These are phyloP conservation scores for Sporobolomyces pararoseus DNA, from an alignment of 768 basidiomycete genomes.

Conservation along the genomic window DNA sequence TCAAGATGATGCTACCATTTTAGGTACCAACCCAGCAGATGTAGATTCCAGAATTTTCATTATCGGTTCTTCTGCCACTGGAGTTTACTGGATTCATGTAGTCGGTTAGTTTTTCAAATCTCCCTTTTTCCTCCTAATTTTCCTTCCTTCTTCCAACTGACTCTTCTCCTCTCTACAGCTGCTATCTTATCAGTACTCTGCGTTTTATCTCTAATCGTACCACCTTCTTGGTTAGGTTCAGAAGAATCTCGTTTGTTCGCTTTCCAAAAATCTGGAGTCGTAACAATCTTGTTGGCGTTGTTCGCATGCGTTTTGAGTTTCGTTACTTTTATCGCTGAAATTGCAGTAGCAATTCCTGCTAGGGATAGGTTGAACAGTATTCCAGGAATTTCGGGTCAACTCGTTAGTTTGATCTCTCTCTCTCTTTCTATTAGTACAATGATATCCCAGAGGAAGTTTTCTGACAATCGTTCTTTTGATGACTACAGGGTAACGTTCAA, in stretches of 20 bases:
- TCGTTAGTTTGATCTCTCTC: conserved; percentile 21
- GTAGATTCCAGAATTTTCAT: not conserved
- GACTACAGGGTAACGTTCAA: conserved; percentile 37
- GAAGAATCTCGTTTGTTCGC: conserved; percentile 25
- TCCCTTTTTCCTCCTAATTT: not conserved
- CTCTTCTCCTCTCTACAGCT: conserved; percentile 7
- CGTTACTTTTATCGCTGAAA: conserved; percentile 29
- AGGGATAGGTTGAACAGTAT: conserved; percentile 14
- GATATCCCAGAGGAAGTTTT: too few species aligned
- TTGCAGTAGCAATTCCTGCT: conserved; percentile 34
- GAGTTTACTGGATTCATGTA: conserved; percentile 35
- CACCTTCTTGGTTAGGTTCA: conserved; percentile 34
- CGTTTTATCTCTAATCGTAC: conserved; percentile 32
- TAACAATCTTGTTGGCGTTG: conserved; percentile 34
- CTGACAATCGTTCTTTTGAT: too few species aligned
- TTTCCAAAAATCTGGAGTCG: conserved; percentile 39
- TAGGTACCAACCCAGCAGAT: conserved; percentile 17
- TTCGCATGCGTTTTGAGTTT: conserved; percentile 17
- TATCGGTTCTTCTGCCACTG: conserved; percentile 17
- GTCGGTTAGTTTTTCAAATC: conserved; percentile 11
- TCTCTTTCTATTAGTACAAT: too few species aligned
- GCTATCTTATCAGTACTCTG: conserved; percentile 18
- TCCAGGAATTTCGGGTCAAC: conserved; percentile 7
- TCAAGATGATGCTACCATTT: conserved; percentile 18
- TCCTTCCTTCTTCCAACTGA: not conserved